Percentiles rank a stretch among this genome's conserved stretches.
Conservation (phyloP, 176 grass and related monocot genomes). For the Typha latifolia region DNA sequence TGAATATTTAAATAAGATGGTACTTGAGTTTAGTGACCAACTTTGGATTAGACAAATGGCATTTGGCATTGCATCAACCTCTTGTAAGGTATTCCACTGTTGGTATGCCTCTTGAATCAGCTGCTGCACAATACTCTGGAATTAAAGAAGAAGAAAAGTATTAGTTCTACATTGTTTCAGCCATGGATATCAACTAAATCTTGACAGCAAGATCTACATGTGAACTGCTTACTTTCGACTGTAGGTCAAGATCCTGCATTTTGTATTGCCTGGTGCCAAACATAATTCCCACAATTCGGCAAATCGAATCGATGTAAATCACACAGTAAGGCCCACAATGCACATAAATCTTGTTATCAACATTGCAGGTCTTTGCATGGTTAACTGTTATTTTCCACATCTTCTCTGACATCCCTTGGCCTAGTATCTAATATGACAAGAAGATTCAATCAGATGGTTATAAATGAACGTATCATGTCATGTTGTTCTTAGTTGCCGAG, state of each 20-base stretch:
- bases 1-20: not conserved
- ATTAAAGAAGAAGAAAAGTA: not conserved
- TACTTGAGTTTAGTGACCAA: conserved; percentile 7
- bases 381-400: conserved; percentile 54
- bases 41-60: conserved; percentile 46
- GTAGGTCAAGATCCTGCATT: conserved; percentile 26
- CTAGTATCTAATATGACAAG: conserved; percentile 41
- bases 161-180: conserved; percentile 4
- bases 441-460: conserved; percentile 17
- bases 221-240: conserved; percentile 14
- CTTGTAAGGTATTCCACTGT: conserved; percentile 26
- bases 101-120: conserved; percentile 34
- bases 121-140: conserved; percentile 28
- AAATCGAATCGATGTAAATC: conserved; percentile 49
- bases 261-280: not conserved
- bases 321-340: conserved; percentile 3
- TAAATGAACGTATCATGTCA: not conserved
- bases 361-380: conserved; percentile 45
- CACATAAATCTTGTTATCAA: conserved; percentile 45
- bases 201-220: not conserved
- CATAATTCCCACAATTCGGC: conserved; percentile 20
- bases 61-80: conserved; percentile 19
- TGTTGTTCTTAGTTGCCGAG: not conserved
- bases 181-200: not conserved
- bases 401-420: conserved; percentile 63